These are phyloP conservation scores for Mucor velutinosus DNA, from an alignment of 371 early-diverging fungal genomes.

Conservation along the genomic window DNA sequence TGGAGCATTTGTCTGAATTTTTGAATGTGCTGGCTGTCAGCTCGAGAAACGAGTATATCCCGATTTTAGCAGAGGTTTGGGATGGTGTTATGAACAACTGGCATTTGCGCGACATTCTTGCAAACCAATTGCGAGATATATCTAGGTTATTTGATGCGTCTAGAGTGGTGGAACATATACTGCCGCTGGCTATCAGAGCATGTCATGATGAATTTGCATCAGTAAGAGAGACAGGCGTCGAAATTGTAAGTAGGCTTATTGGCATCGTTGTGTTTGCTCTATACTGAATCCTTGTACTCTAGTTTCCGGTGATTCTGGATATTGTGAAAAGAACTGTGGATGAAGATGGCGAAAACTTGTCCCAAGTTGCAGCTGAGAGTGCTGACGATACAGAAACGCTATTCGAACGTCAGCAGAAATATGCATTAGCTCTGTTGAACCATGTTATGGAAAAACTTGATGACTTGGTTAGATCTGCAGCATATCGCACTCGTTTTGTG, in stretches of 20 bases:
- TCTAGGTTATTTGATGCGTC: slow-evolving; percentile 41
- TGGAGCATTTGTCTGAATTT: slow-evolving; percentile 54
- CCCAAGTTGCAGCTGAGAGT: slow-evolving; percentile 12
- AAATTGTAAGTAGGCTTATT: slow-evolving; percentile 30
- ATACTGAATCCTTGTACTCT: not conserved
- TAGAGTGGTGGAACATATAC: slow-evolving; percentile 37
- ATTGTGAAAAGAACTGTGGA: slow-evolving; percentile 28
- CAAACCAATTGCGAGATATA: slow-evolving; percentile 39
- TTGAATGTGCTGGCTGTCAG: slow-evolving; percentile 38
- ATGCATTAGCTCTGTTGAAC: slow-evolving; percentile 24
- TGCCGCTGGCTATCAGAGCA: slow-evolving; percentile 47
- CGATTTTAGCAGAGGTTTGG: slow-evolving; percentile 49
- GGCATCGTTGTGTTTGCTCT: not conserved
- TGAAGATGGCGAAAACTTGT: slow-evolving; percentile 20
- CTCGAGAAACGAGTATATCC: slow-evolving; percentile 45
- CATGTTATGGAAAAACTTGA: slow-evolving; percentile 36
- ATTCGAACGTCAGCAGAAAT: slow-evolving; percentile 32
- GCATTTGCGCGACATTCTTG: slow-evolving; percentile 48
- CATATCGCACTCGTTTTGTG: slow-evolving; percentile 34
- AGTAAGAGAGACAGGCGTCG: slow-evolving; percentile 51
- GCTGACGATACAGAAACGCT: slow-evolving; percentile 19
- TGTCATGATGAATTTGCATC: slow-evolving; percentile 52
- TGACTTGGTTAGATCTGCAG: slow-evolving; percentile 21
- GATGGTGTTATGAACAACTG: slow-evolving; percentile 49
- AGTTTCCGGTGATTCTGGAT: slow-evolving; percentile 35